These are phyloP conservation scores for Leccinum truebloodii DNA, from an alignment of 768 basidiomycete species.

Conservation along the genomic window DNA sequence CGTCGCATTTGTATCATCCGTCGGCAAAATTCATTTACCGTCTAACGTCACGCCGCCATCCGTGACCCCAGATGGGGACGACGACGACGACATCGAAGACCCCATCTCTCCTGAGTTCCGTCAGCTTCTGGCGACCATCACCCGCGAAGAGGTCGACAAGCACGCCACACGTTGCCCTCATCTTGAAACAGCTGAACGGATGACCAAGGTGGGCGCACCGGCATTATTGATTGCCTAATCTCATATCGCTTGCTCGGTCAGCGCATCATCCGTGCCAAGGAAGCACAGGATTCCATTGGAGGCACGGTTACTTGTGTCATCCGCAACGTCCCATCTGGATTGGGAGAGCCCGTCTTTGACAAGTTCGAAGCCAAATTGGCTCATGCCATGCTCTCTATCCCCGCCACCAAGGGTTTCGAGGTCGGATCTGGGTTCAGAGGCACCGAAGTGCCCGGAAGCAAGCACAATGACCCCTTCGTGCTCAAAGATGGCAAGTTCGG, in stretches of 20 bases:
- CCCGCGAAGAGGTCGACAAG: constrained; percentile 86
- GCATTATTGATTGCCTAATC: constrained; percentile 37
- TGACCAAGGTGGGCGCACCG: constrained; percentile 68
- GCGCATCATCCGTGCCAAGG: constrained; percentile 94
- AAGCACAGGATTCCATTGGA: constrained; percentile 90
- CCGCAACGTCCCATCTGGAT: constrained; percentile 83
- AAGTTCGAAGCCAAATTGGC: constrained; percentile 95
- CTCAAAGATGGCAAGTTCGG: constrained; percentile 70
- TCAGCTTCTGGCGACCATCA: constrained; percentile 72
- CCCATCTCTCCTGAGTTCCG: constrained; percentile 82
- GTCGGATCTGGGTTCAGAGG: constrained; percentile 96
- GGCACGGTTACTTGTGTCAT: constrained; percentile 98
- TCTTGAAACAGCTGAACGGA: constrained; percentile 80
- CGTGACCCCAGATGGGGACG: constrained; percentile 45
- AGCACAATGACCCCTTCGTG: constrained; percentile 91
- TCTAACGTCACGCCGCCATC: constrained; percentile 45
- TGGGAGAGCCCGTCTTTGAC: constrained; percentile 98
- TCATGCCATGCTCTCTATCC: constrained; percentile 98
- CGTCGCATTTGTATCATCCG: constrained; percentile 95
- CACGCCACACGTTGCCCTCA: constrained; percentile 90
- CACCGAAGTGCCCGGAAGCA: constrained; percentile 88
- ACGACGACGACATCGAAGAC: constrained; percentile 66
- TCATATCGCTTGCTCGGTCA: constrained; percentile 33
- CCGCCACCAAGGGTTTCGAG: constrained; percentile 98
- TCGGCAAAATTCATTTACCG: constrained; percentile 89